phyloP scores from a whole-genome alignment of 2,329 filamentous ascomycete genomes.

The Exophiala xenobiotica region DNA sequence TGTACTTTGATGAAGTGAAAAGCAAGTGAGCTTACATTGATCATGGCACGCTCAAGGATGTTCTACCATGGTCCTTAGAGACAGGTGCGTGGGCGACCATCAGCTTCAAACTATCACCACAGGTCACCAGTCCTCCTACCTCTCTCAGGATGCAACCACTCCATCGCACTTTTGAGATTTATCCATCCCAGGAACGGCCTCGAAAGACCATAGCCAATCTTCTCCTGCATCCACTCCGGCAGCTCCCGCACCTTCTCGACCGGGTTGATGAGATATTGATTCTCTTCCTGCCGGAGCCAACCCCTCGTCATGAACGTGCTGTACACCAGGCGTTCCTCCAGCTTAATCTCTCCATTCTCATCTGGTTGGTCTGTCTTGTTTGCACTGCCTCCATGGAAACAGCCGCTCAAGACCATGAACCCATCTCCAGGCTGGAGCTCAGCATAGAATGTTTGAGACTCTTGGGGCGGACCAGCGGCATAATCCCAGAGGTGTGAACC shows the following conservation, averaged over 20 bases:
- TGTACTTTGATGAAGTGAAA: no score
- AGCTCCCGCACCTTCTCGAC: conserved; percentile 25
- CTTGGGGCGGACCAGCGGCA: conserved; percentile 14
- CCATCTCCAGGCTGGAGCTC: conserved; percentile 39
- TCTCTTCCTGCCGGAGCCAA: conserved; percentile 30
- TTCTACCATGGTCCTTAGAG: no score
- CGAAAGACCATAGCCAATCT: conserved; percentile 31
- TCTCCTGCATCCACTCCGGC: conserved; percentile 24
- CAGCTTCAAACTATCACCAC: neutral
- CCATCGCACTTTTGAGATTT: conserved; percentile 24
- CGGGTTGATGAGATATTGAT: conserved; percentile 31
- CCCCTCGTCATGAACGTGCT: conserved; percentile 30
- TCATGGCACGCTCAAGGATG: no score
- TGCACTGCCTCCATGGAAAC: conserved; percentile 38
- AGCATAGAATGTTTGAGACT: conserved; percentile 28
- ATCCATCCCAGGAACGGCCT: conserved; percentile 26
- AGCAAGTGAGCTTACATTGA: no score
- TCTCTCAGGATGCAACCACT: conserved; percentile 18
- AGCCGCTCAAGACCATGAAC: conserved; percentile 39
- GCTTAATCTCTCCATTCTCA: conserved; percentile 25
- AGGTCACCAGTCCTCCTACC: conserved; percentile 10
- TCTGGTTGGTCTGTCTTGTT: conserved; percentile 15
- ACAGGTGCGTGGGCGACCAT: no score
- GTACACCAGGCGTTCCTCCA: conserved; percentile 32
- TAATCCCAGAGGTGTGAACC: conserved; percentile 34